Percentiles rank a stretch among this genome's conserved stretches.
Conservation (phyloP, 495 filamentous ascomycete genomes). For the Penicillium robsamsonii region DNA sequence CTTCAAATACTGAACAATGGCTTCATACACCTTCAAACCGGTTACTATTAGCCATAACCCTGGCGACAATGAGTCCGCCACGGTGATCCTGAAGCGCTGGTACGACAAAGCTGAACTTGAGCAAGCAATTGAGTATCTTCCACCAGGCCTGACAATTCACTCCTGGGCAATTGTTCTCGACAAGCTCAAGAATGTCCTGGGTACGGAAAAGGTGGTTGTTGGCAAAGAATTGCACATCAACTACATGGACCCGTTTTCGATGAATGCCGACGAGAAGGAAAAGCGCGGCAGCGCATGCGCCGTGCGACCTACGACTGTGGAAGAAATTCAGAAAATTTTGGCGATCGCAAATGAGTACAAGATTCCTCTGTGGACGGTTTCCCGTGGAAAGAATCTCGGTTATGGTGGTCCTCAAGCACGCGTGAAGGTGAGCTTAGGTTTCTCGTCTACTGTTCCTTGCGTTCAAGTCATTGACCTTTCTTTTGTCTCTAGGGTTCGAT, state of each 20-base stretch:
- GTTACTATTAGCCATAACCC: background rate
- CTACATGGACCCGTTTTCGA: background rate
- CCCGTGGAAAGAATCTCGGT: constrained; percentile 19
- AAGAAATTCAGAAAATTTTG: constrained; percentile 14
- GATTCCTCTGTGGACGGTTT: constrained; percentile 18
- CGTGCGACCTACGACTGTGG: background rate
- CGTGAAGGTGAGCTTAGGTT: constrained; percentile 1
- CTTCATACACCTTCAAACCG: background rate
- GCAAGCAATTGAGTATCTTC: background rate
- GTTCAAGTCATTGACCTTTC: background rate
- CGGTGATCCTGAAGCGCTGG: background rate
- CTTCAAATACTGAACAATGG: background rate
- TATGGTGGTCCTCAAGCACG: constrained; percentile 1
- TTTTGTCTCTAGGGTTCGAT: background rate
- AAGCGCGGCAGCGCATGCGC: background rate
- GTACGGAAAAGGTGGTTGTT: background rate
- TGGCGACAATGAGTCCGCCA: background rate
- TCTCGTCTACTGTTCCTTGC: background rate
- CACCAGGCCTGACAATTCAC: background rate
- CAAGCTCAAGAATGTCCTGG: background rate
- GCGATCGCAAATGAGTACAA: constrained; percentile 13
- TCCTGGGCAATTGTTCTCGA: background rate
- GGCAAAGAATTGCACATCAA: background rate
- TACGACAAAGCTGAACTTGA: background rate
- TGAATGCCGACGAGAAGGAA: background rate